A percentile compares a stretch with the other conserved stretches of the same genome.
These are phyloP conservation scores for Lachnum nothofagi DNA, from an alignment of 2,329 filamentous ascomycete species.

Conservation along the genomic window DNA sequence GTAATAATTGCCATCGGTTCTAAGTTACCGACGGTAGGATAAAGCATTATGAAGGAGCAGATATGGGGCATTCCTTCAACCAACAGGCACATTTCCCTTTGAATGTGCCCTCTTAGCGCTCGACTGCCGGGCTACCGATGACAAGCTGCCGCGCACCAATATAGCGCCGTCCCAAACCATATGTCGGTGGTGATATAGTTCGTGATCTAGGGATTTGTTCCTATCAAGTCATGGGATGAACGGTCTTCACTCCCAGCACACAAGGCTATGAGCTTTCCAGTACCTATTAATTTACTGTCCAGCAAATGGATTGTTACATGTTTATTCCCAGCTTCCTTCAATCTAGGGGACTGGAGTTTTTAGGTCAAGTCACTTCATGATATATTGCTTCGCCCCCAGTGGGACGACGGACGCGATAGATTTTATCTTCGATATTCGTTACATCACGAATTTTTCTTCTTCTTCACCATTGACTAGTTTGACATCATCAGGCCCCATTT, in stretches of 20 bases:
- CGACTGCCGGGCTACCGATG: background rate
- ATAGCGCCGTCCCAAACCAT: background rate
- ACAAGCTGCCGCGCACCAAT: background rate
- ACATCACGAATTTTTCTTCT: too few relatives aligned
- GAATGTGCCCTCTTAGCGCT: background rate
- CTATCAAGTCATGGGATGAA: background rate
- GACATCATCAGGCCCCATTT: too few relatives aligned
- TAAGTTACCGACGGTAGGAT: background rate
- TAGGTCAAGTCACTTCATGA: background rate
- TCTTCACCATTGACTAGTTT: too few relatives aligned
- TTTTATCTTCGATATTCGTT: too few relatives aligned
- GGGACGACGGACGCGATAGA: too few relatives aligned
- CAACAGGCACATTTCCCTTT: background rate
- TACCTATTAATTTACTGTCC: background rate
- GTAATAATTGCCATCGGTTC: too few relatives aligned
- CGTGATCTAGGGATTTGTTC: background rate
- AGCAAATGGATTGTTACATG: background rate
- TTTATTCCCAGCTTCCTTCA: background rate
- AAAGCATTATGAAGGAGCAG: background rate
- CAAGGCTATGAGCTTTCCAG: background rate
- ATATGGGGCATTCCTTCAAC: background rate
- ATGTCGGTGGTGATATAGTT: conserved; percentile 1
- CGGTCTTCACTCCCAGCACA: background rate
- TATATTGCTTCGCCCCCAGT: too few relatives aligned
- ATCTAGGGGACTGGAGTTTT: background rate